phyloP scores from a whole-genome alignment of 1,284 basidiomycete species.

The Wallemia mellicola region DNA sequence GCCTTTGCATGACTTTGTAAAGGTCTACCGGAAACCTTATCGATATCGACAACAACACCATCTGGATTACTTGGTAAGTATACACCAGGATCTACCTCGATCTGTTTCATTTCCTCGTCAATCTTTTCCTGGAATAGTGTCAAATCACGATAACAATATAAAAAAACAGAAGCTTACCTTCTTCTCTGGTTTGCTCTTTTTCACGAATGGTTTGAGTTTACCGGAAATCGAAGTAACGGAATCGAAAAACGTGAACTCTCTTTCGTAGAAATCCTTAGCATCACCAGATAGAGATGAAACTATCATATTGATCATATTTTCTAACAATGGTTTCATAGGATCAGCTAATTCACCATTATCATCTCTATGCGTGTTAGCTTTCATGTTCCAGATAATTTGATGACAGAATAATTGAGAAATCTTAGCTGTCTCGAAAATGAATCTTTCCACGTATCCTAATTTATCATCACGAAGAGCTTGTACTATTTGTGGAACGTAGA shows the following conservation, averaged over 20 bases:
- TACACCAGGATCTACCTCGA: constrained; percentile 68
- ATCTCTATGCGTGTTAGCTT: constrained; percentile 85
- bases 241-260: constrained; percentile 86
- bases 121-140: constrained; percentile 48
- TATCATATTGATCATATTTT: constrained; percentile 53
- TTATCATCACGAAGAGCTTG: constrained; percentile 73
- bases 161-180: constrained; percentile 26
- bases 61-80: constrained; percentile 96
- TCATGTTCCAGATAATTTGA: constrained; percentile 99
- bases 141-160: not conserved
- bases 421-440: constrained; percentile 91
- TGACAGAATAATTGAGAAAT: constrained; percentile 97
- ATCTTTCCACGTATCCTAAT: constrained; percentile 71
- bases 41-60: constrained; percentile 79
- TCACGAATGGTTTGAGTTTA: constrained; percentile 88
- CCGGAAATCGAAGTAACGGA: constrained; percentile 94
- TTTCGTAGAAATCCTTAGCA: constrained; percentile 67
- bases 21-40: constrained; percentile 82
- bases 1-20: constrained; percentile 97
- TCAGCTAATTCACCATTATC: constrained; percentile 66
- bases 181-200: constrained; percentile 83
- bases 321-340: constrained; percentile 78
- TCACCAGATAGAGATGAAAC: constrained; percentile 68
- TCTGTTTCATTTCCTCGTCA: constrained; percentile 96
- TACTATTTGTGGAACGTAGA: constrained; percentile 96